Base-by-base conservation (phyloP, 768 basidiomycete species). In the Tubosaeta sp. region DNA sequence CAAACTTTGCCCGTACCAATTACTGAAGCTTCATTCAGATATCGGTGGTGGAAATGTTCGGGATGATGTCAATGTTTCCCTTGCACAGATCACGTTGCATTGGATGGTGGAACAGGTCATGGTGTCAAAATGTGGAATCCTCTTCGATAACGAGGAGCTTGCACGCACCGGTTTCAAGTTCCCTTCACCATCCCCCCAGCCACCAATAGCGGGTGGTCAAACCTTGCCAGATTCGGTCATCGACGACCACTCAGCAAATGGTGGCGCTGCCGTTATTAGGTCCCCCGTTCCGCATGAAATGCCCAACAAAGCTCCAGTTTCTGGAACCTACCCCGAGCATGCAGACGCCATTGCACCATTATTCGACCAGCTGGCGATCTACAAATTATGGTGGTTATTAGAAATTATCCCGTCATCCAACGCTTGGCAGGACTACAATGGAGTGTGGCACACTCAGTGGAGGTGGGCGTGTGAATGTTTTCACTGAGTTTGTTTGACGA, bases 81-180 rank as follows among this genome's bases (percentile, higher is more conserved):
- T 91, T 6, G 70, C 80, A 1, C 77, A 86, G 59, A 81, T 88
- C 57, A 70, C 81, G 16, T 71, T 92, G 27, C 79, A 80, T 26
- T 92, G 89, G 89, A 90, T 92, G 88, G 74, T 91, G 33, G 81
- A 82, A 48, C 79, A 91, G 57, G 73, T 82, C 51, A 72, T 82
- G 22, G 59, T 65, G 11, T 74, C 86, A 13, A 66, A 74, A n/a
- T 82, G 84, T 58, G 83, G 80, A 6, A 75, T 90, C 32, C 58
- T 71, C 29, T 88, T 88, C 60, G 79, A 84, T 50, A 50, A 61
- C 5, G 70, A 60, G 2, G 80, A 78, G 14, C 74, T 88, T 25
- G 59, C 59, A 17, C 70, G 72, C 11, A 72, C 73, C 9, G 70
- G 72, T n/a, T 78, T 82, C 43, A 52, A 47, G 26, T 12, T 34